Evolutionary conservation across 306 rosid species (phyloP).

Genomic region (Castanopsis chinensis): DNA sequence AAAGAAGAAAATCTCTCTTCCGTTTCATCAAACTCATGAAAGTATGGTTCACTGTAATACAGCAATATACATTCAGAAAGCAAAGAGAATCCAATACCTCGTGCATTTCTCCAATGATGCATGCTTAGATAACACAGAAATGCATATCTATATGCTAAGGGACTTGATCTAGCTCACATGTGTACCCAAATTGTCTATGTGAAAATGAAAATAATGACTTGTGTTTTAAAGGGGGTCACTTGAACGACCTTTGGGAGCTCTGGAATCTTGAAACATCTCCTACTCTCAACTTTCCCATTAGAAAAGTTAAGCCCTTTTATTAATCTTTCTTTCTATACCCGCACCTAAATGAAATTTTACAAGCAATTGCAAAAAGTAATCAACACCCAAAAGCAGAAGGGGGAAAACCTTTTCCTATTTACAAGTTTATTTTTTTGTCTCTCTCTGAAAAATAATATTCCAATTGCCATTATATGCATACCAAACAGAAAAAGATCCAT

Average conservation of each 20-base stretch:
- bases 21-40: neutral
- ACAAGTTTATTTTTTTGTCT: no score
- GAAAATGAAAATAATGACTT: neutral
- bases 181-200: neutral
- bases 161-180: neutral
- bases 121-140: neutral
- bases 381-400: neutral
- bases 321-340: neutral
- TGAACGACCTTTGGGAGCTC: conserved; percentile 5
- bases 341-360: conserved; percentile 21
- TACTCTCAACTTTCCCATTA: conserved; percentile 12
- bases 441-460: neutral
- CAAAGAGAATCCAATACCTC: neutral
- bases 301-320: neutral
- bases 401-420: neutral
- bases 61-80: neutral
- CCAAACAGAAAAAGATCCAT: neutral
- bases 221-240: neutral
- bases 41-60: neutral
- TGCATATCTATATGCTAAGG: neutral
- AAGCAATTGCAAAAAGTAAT: conserved; percentile 21
- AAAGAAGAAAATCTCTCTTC: neutral
- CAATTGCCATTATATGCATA: conserved; percentile 1
- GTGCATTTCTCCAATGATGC: neutral
- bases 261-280: conserved; percentile 11